Evolutionary conservation across 768 basidiomycete species (phyloP).

Genomic region (Phaffia tasmanica): DNA sequence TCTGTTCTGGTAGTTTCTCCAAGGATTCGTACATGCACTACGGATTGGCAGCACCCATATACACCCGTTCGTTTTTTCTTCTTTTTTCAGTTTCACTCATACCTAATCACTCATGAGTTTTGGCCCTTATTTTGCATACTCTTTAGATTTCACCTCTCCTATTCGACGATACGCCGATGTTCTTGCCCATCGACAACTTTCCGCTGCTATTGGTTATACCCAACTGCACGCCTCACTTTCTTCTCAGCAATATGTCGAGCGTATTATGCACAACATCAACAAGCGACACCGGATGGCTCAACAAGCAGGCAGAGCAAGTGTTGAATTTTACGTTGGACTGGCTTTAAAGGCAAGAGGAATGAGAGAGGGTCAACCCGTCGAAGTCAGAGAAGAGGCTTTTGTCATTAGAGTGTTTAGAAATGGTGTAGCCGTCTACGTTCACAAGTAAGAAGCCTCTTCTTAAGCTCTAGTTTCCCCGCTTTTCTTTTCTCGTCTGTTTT

Average conservation of each 20-base stretch:
- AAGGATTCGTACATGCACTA: constrained; percentile 92
- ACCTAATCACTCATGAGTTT: background rate
- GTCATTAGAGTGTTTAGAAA: constrained; percentile 91
- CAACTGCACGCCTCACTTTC: constrained; percentile 79
- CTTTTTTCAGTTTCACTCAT: background rate
- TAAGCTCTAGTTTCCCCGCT: background rate
- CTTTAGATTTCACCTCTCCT: constrained; percentile 48
- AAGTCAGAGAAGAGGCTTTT: constrained; percentile 69
- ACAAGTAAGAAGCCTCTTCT: constrained; percentile 51
- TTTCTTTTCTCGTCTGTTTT: background rate
- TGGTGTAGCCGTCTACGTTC: constrained; percentile 91
- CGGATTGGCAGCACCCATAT: constrained; percentile 91
- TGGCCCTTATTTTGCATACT: constrained; percentile 2
- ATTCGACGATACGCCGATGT: constrained; percentile 96
- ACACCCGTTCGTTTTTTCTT: constrained; percentile 49
- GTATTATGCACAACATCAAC: constrained; percentile 74
- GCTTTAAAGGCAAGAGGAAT: constrained; percentile 55
- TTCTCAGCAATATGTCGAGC: constrained; percentile 77
- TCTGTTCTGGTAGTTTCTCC: constrained; percentile 86
- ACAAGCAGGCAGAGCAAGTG: constrained; percentile 90
- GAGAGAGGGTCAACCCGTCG: constrained; percentile 37
- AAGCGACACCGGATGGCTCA: constrained; percentile 90
- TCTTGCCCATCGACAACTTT: constrained; percentile 81
- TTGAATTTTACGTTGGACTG: constrained; percentile 94
- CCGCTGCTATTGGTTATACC: constrained; percentile 73